These are phyloP conservation scores for Lipomyces yamadae DNA, from an alignment of 805 yeast species.

Conservation along the genomic window DNA sequence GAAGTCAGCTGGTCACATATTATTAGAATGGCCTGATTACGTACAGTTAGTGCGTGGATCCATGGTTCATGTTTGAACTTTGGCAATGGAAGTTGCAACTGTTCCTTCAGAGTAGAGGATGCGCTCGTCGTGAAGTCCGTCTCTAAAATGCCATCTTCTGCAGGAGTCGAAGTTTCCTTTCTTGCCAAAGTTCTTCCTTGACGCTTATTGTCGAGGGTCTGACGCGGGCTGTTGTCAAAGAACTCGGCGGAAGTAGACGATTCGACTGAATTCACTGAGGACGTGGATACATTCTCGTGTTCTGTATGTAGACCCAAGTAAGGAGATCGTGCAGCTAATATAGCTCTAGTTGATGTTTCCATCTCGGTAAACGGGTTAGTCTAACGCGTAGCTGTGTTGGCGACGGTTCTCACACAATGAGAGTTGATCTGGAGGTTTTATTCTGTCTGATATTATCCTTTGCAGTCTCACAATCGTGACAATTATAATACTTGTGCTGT, in stretches of 20 bases:
- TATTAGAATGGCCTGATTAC: background rate
- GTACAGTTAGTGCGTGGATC: constrained; percentile 26
- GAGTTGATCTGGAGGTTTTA: too few species aligned
- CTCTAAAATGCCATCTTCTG: background rate
- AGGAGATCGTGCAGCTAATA: background rate
- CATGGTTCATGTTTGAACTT: constrained; percentile 28
- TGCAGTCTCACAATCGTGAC: too few species aligned
- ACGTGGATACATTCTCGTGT: background rate
- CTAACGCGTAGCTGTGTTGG: too few species aligned
- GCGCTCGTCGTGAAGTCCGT: constrained; percentile 21
- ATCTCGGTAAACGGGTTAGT: background rate
- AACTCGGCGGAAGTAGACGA: background rate
- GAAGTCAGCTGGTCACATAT: background rate
- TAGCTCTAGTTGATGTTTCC: background rate
- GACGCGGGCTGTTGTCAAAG: background rate
- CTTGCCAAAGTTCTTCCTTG: too few species aligned
- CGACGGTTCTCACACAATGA: too few species aligned
- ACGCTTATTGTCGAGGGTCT: background rate
- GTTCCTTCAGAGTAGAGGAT: constrained; percentile 17
- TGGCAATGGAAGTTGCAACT: constrained; percentile 20
- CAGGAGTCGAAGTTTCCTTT: background rate
- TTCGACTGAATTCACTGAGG: background rate
- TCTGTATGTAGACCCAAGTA: background rate
- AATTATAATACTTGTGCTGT: too few species aligned
- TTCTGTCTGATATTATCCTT: too few species aligned